phyloP scores from a whole-genome alignment of 2,329 filamentous ascomycete species.

The Neonectria coccinea region DNA sequence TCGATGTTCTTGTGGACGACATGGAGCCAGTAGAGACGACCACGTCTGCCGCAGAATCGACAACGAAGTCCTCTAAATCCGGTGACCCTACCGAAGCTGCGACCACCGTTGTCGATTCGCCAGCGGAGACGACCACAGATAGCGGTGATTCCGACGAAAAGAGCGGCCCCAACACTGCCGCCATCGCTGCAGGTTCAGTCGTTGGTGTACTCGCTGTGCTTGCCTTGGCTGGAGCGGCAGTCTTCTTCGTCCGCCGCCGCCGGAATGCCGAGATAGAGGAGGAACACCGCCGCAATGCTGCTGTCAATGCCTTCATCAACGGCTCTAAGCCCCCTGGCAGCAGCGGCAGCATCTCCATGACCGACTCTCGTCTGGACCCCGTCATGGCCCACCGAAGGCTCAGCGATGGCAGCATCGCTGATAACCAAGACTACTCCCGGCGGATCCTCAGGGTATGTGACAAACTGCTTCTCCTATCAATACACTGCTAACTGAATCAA shows the following conservation, averaged over 20 bases:
- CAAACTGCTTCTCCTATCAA: not conserved
- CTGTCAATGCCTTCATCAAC: constrained; percentile 81
- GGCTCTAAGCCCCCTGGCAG: constrained; percentile 71
- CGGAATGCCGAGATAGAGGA: constrained; percentile 83
- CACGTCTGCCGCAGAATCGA: constrained; percentile 41
- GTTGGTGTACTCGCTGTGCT: constrained; percentile 80
- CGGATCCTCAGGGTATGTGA: constrained; percentile 90
- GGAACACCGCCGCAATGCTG: constrained; percentile 84
- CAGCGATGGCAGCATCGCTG: constrained; percentile 95
- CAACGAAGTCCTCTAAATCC: constrained; percentile 38
- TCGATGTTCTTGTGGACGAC: constrained; percentile 53
- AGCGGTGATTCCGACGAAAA: constrained; percentile 27
- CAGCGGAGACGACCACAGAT: constrained; percentile 31
- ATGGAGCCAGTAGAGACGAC: constrained; percentile 30
- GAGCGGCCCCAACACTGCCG: constrained; percentile 75
- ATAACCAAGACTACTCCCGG: constrained; percentile 96
- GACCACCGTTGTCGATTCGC: constrained; percentile 5
- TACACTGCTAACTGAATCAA: constrained; percentile 29
- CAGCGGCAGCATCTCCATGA: constrained; percentile 76
- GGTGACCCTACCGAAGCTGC: constrained; percentile 28
- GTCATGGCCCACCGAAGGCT: constrained; percentile 85
- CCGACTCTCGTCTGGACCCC: constrained; percentile 87
- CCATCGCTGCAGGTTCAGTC: constrained; percentile 88
- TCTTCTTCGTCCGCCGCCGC: constrained; percentile 81
- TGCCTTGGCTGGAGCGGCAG: constrained; percentile 73